Percentiles rank a stretch among this genome's conserved stretches.
Evolutionary conservation across 805 yeast genomes (phyloP).

Genomic region (Saccharomycopsis fermentans): DNA sequence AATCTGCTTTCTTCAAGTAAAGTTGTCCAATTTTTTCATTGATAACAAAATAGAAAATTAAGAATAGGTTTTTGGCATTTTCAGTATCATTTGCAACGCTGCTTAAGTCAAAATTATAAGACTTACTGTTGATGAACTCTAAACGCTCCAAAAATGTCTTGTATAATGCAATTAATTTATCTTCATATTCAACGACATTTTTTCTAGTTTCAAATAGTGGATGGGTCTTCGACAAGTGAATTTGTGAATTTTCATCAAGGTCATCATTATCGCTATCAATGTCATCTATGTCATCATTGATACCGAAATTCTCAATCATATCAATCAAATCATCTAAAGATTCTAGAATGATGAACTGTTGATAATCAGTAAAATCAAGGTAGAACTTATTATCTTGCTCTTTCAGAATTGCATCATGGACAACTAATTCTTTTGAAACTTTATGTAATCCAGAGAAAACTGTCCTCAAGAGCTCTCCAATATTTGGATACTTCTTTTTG

Average conservation of each 20-base stretch:
- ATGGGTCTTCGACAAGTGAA: conserved; percentile 30
- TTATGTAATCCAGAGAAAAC: conserved; percentile 37
- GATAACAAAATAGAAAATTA: conserved; percentile 22
- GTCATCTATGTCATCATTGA: conserved; percentile 40
- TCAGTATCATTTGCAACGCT: conserved; percentile 14
- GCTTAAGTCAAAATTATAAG: conserved; percentile 5
- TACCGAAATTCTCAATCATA: conserved; percentile 56
- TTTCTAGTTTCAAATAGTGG: conserved; percentile 39
- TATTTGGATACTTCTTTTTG: conserved; percentile 26
- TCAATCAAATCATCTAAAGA: conserved; percentile 60
- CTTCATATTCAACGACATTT: conserved; percentile 34
- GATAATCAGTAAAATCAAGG: conserved; percentile 27
- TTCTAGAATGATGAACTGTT: conserved; percentile 42
- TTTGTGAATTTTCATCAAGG: conserved; percentile 19
- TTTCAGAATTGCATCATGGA: conserved; percentile 20
- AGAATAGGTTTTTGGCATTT: background rate
- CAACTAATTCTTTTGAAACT: conserved; percentile 30
- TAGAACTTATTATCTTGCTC: background rate
- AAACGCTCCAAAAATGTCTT: conserved; percentile 5
- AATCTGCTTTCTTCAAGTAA: conserved; percentile 54
- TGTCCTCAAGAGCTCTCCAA: conserved; percentile 31
- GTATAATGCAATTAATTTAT: conserved; percentile 34
- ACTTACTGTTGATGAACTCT: conserved; percentile 1
- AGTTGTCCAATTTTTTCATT: conserved; percentile 51
- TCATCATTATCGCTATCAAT: conserved; percentile 48